Percentiles rank a stretch among this genome's conserved stretches.
phyloP scores from a whole-genome alignment of 495 filamentous ascomycete species.

The Articulospora tetracladia region DNA sequence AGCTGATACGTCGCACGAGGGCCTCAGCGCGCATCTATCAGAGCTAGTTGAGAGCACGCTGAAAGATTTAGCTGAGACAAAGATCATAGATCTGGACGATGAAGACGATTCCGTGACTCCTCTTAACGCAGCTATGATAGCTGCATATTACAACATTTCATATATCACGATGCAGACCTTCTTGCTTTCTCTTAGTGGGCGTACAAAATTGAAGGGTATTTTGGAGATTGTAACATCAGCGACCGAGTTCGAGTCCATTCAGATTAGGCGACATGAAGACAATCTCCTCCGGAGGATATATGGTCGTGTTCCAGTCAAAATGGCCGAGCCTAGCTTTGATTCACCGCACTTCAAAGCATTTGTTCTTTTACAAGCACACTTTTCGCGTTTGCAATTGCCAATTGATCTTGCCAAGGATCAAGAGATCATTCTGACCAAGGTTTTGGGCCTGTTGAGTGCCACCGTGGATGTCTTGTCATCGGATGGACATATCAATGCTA shows the following conservation, averaged over 20 bases:
- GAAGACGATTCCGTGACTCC: conserved; percentile 90
- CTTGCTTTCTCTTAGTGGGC: conserved; percentile 84
- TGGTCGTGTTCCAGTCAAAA: conserved; percentile 91
- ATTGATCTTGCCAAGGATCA: conserved; percentile 98
- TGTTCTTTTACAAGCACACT: conserved; percentile 93
- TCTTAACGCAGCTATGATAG: conserved; percentile 95
- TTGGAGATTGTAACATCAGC: conserved; percentile 96
- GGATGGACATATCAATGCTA: conserved; percentile 93
- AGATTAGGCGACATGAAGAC: conserved; percentile 92
- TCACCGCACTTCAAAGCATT: conserved; percentile 98
- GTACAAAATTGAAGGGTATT: conserved; percentile 92
- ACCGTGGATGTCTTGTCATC: conserved; percentile 94
- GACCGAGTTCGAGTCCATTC: conserved; percentile 92
- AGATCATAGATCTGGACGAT: conserved; percentile 95
- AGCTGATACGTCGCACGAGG: conserved; percentile 85
- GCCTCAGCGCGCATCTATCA: conserved; percentile 88
- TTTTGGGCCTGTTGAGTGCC: conserved; percentile 85
- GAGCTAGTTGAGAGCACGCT: conserved; percentile 92
- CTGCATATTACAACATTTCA: conserved; percentile 98
- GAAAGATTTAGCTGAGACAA: conserved; percentile 86
- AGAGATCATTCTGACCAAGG: conserved; percentile 78
- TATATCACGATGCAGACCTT: conserved; percentile 99
- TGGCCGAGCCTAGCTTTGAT: conserved; percentile 78
- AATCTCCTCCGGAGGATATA: conserved; percentile 87
- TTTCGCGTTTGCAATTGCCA: conserved; percentile 93